Base-by-base conservation (phyloP, 2,329 filamentous ascomycete genomes). In the Scytalidium lignicola region DNA sequence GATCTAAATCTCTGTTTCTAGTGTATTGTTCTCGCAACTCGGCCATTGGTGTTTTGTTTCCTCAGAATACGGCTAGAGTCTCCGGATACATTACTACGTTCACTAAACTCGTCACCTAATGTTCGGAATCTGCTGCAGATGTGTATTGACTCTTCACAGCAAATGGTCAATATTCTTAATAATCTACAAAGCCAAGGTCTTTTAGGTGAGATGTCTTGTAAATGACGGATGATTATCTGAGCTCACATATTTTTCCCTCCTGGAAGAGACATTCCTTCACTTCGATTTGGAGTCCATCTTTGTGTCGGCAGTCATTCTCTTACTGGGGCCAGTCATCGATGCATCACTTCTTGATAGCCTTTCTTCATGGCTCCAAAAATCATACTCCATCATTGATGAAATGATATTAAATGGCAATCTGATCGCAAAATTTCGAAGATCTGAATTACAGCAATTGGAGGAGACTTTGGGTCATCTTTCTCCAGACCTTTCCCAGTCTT, bases 201-300 rank as follows among this genome's bases (percentile, higher is more conserved):
- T 17, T 63, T 76, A 2, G 74, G 74, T 76, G 62, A 56, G 56
- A 15, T 37, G 15, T n/a, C 6, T 37, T 4, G 18, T 53, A 22
- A 51, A 48, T 20, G 48, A 47, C 0, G 9, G 13, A 10, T 15
- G 2, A 4, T 3, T 18, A 7, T 20, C 17, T 40, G 18, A 48
- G 12, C 28, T 40, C 7, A n/a, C 17, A 41, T 19, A 42, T 49
- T 32, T 54, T 55, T 40, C 46, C 17, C 0, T 3, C 3, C 10
- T 26, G 13, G 0, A 13, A 76, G 73, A 76, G 58, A 71, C 67
- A 0, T 76, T 76, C 50, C 65, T 77, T 0, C 71, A 73, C 0
- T 74, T 74, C 45, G 72, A 76, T 49, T 64, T 75, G 0, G 73
- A 76, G 40, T 63, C 70, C 0, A 58, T 72, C 0, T 74, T 72